Conservation (phyloP, 2,329 filamentous ascomycete species). For the Nemania sp. region DNA sequence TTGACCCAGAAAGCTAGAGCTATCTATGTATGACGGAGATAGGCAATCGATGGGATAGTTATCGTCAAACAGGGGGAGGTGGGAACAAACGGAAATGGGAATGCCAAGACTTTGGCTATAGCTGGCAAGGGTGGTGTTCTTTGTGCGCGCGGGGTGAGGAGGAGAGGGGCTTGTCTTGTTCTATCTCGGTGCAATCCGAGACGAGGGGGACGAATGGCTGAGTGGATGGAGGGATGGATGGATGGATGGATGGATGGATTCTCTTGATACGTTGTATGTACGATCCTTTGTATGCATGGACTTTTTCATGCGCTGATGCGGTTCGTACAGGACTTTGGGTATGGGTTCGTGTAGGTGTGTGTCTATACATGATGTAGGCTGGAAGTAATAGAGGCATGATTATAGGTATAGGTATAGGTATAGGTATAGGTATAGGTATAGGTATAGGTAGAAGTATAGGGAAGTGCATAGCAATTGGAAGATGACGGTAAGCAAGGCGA, state of each 20-base stretch:
- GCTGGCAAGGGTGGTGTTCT: slow-evolving; percentile 3
- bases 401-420: background rate
- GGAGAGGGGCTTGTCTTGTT: slow-evolving; percentile 13
- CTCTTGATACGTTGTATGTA: background rate
- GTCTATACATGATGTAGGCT: slow-evolving; percentile 15
- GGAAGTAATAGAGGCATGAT: background rate
- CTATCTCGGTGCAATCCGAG: background rate
- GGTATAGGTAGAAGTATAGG: background rate
- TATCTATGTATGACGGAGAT: too few species aligned
- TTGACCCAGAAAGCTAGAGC: too few species aligned
- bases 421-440: background rate
- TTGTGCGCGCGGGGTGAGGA: slow-evolving; percentile 7
- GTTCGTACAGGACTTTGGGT: background rate
- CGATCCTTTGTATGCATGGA: slow-evolving; percentile 20
- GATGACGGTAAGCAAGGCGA: background rate
- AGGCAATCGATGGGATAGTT: too few species aligned
- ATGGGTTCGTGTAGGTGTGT: background rate
- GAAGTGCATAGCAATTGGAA: too few species aligned
- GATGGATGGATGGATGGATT: slow-evolving; percentile 7
- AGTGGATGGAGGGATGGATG: slow-evolving; percentile 2
- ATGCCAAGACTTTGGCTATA: slow-evolving; percentile 12
- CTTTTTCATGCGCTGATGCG: slow-evolving; percentile 22
- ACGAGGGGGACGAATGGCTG: background rate
- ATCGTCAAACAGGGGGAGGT: too few species aligned
- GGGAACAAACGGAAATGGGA: background rate